Percentiles rank a stretch among this genome's conserved stretches.
Evolutionary conservation across 305 asterid genomes (phyloP).

Genomic region (Rubia peregrina): DNA sequence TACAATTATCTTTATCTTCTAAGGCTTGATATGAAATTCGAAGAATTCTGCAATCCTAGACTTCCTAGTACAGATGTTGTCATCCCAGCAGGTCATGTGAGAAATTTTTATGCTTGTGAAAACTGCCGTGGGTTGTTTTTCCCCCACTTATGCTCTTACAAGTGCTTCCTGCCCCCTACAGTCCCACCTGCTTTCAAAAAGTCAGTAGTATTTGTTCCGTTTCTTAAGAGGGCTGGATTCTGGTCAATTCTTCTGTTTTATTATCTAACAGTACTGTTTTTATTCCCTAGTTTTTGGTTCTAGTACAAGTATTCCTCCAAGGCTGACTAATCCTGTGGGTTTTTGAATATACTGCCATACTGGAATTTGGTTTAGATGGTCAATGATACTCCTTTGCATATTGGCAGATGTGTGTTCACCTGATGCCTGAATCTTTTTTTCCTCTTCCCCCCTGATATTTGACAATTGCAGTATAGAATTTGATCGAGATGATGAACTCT

Average conservation of each 20-base stretch:
- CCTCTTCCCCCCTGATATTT: neutral
- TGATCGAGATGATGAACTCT: slow-evolving; percentile 74
- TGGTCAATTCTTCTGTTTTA: neutral
- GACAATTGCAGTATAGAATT: slow-evolving; percentile 64
- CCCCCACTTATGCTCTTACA: neutral
- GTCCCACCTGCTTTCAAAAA: neutral
- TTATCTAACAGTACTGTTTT: neutral
- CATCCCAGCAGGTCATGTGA: neutral
- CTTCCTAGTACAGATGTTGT: neutral
- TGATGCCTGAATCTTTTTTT: slow-evolving; percentile 7
- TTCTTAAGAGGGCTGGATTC: neutral
- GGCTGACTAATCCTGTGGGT: neutral
- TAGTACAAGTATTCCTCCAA: neutral
- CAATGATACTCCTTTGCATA: neutral
- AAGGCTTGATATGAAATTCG: neutral
- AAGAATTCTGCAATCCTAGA: neutral
- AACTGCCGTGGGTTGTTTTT: neutral
- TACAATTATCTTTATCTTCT: neutral
- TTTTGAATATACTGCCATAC: neutral
- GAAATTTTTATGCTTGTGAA: neutral
- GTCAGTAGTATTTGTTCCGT: neutral
- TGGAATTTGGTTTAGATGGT: neutral
- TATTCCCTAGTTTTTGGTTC: neutral
- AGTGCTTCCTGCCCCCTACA: neutral
- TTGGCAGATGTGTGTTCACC: neutral